phyloP scores from a whole-genome alignment of 306 rosid species.

The Amphicarpaea edgeworthii region DNA sequence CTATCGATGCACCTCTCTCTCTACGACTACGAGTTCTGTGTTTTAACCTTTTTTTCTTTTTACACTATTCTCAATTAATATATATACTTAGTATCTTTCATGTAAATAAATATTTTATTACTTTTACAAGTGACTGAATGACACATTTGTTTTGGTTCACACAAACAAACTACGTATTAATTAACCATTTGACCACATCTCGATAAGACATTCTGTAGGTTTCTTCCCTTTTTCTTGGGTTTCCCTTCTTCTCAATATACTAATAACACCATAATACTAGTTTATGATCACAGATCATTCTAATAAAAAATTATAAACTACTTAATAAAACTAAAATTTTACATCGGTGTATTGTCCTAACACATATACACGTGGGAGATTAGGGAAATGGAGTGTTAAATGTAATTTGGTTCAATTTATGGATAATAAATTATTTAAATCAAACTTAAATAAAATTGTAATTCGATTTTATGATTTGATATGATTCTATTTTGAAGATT shows the following conservation, averaged over 20 bases:
- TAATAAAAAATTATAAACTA: no score
- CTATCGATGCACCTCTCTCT: constrained; percentile 25
- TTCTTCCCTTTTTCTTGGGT: constrained; percentile 49
- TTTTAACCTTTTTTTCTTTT: no score
- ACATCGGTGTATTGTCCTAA: no score
- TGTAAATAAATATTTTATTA: constrained; percentile 21
- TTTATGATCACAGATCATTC: no score
- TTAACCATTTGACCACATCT: constrained; percentile 51
- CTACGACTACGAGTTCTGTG: neutral
- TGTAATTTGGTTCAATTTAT: no score
- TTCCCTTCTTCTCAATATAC: constrained; percentile 50
- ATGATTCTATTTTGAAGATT: no score
- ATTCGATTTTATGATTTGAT: no score
- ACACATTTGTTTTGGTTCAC: constrained; percentile 10
- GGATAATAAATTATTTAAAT: no score
- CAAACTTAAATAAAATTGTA: no score
- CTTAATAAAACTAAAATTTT: no score
- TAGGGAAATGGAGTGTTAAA: no score
- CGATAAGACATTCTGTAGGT: constrained; percentile 65
- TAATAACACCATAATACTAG: constrained; percentile 37
- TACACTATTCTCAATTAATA: constrained; percentile 1
- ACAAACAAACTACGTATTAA: constrained; percentile 1
- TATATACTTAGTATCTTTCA: neutral
- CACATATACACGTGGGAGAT: no score
- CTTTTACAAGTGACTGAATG: constrained; percentile 17